Base-by-base conservation (phyloP, 306 rosid genomes). In the Lagenaria siceraria region DNA sequence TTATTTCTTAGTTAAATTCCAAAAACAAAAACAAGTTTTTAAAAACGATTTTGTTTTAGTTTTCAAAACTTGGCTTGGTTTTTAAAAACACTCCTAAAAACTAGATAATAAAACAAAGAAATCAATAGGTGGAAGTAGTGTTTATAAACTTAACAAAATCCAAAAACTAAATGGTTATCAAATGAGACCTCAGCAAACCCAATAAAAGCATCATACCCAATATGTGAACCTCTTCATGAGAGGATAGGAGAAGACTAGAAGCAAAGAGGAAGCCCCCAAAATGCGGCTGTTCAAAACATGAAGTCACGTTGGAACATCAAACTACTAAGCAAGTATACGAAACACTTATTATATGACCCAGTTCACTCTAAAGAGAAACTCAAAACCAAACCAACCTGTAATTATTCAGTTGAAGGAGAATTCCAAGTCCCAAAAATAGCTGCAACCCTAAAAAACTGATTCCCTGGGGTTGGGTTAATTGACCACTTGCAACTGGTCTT, bases 181-280 rank as follows among this genome's bases (percentile, higher is more conserved):
- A 43, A 43, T 2, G 15, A 43, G 49, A 15, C 15, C 49, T 43
- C 3, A 29, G 14, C 49, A 55, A 19, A 46, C 25, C 5, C n/a
- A 51, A 31, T 33, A 2, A 60, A 64, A 48, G 29, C 46, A 7
- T 33, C 75, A 29, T 89, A 89, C 98, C 98, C 96, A 94, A 87
- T 83, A 91, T 56, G 97, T 94, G 21, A 90, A 84, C 84, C 98
- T 90, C 90, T 94, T 94, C 96, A 91, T 90, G 65, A 92, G 91
- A n/a, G 98, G 98, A 83, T 94, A 94, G 77, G 97, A 84, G 81
- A 94, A 91, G 79, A 94, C 97, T 33, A 92, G 91, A 77, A 94
- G 83, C 90, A 94, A 89, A 62, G 95, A 90, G 38, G 96, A 92
- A 56, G 98, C 95, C 15, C 98, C 98, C 84, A 94, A 84, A 82